These are phyloP conservation scores for Leccinum subfulvum DNA, from an alignment of 1,284 basidiomycete genomes.

Conservation along the genomic window DNA sequence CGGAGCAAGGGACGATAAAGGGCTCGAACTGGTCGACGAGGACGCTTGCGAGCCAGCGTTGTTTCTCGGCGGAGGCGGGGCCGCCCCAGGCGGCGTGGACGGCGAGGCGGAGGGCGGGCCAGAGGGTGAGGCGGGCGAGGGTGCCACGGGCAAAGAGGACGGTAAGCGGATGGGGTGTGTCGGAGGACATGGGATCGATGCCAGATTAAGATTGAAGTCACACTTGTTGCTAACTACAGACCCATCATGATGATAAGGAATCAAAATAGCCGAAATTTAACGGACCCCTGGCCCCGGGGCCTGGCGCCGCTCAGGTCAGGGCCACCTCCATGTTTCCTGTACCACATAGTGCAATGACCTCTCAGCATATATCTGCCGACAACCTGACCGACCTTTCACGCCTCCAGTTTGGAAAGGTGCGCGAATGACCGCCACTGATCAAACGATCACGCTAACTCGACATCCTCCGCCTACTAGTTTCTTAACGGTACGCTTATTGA, in stretches of 20 bases:
- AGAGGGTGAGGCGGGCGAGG: slow-evolving; percentile 74
- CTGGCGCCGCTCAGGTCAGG: too few relatives aligned
- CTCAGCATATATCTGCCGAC: too few relatives aligned
- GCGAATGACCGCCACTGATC: too few relatives aligned
- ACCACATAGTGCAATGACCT: too few relatives aligned
- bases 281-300: too few relatives aligned
- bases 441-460: background rate
- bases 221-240: background rate
- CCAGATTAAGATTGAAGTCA: too few relatives aligned
- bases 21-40: slow-evolving; percentile 85
- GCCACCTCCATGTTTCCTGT: too few relatives aligned
- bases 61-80: slow-evolving; percentile 58
- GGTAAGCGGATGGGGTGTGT: slow-evolving; percentile 30
- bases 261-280: too few relatives aligned
- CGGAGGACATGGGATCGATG: background rate
- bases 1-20: slow-evolving; percentile 14
- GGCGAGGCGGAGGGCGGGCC: slow-evolving; percentile 83
- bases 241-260: background rate
- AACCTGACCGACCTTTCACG: too few relatives aligned
- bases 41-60: slow-evolving; percentile 80
- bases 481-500: slow-evolving; percentile 21
- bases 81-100: slow-evolving; percentile 84
- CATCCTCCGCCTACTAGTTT: slow-evolving; percentile 8
- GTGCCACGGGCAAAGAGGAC: slow-evolving; percentile 82
- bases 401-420: too few relatives aligned